These are phyloP conservation scores for Aureobasidium namibiae DNA, from an alignment of 2,329 filamentous ascomycete genomes.

Conservation along the genomic window DNA sequence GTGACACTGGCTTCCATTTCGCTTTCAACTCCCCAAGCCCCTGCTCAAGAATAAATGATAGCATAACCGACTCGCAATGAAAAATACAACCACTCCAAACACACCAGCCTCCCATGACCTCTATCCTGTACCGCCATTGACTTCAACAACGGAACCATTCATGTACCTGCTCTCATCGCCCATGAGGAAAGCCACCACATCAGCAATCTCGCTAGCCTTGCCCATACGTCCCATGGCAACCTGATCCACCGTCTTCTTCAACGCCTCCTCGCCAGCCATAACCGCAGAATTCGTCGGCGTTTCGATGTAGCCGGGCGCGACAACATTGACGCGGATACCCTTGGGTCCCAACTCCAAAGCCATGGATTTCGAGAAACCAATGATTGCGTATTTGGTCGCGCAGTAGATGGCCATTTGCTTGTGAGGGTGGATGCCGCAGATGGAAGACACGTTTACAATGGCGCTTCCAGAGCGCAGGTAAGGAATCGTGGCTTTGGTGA, in stretches of 20 bases:
- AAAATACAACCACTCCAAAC: too few relatives aligned
- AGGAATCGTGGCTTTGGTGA: conserved; percentile 33
- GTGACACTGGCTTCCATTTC: background rate
- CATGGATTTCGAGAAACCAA: conserved; percentile 40
- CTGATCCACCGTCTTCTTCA: conserved; percentile 31
- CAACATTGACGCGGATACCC: conserved; percentile 32
- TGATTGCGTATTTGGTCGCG: conserved; percentile 35
- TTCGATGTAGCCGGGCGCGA: conserved; percentile 37
- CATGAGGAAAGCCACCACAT: conserved; percentile 44
- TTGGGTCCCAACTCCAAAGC: conserved; percentile 30
- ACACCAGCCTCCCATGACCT: too few relatives aligned
- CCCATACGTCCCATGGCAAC: conserved; percentile 37
- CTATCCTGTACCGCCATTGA: conserved; percentile 34
- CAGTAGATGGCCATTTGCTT: conserved; percentile 35
- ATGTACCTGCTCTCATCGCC: conserved; percentile 38
- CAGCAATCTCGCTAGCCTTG: conserved; percentile 39
- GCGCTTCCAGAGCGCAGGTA: conserved; percentile 28
- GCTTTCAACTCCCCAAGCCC: background rate
- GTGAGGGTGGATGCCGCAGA: conserved; percentile 29
- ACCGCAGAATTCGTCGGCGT: conserved; percentile 44
- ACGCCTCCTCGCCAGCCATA: conserved; percentile 38
- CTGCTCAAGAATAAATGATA: background rate
- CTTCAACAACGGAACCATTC: conserved; percentile 40
- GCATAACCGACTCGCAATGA: background rate
- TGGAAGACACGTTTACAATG: conserved; percentile 36